Conservation (phyloP, 371 early-diverging fungal genomes). For the Mortierella sp. region DNA sequence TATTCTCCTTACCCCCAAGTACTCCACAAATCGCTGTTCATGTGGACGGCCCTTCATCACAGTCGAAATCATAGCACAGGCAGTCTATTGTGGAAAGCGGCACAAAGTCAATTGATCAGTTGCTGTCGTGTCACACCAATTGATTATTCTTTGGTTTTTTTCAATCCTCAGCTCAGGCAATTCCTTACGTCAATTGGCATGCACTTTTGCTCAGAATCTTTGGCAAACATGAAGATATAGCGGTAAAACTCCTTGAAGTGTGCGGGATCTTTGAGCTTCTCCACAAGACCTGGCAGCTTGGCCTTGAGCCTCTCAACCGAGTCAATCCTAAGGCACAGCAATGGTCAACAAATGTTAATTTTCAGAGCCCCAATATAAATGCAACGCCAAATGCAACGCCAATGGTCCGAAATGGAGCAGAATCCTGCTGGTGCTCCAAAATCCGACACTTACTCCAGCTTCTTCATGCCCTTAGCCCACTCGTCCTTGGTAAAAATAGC, state of each 20-base stretch:
- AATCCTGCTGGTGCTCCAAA: background rate
- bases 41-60: conserved; percentile 65
- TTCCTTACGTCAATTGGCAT: conserved; percentile 74
- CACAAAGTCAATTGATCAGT: background rate
- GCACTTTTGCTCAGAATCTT: conserved; percentile 77
- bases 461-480: conserved; percentile 78
- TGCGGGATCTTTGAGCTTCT: conserved; percentile 61
- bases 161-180: background rate
- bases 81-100: conserved; percentile 58
- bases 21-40: conserved; percentile 67
- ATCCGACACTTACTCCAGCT: conserved; percentile 63
- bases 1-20: conserved; percentile 59
- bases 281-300: conserved; percentile 62
- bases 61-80: conserved; percentile 70
- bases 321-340: conserved; percentile 64
- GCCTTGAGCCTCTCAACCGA: conserved; percentile 64
- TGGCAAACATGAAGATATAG: conserved; percentile 79
- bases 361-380: no score
- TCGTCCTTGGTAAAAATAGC: conserved; percentile 76
- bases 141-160: background rate
- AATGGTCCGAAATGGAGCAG: background rate
- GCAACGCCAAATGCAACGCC: background rate
- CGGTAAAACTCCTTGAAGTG: conserved; percentile 76
- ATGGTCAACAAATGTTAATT: background rate
- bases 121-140: background rate